phyloP scores from a whole-genome alignment of 495 filamentous ascomycete genomes.

The Neurospora sp. region DNA sequence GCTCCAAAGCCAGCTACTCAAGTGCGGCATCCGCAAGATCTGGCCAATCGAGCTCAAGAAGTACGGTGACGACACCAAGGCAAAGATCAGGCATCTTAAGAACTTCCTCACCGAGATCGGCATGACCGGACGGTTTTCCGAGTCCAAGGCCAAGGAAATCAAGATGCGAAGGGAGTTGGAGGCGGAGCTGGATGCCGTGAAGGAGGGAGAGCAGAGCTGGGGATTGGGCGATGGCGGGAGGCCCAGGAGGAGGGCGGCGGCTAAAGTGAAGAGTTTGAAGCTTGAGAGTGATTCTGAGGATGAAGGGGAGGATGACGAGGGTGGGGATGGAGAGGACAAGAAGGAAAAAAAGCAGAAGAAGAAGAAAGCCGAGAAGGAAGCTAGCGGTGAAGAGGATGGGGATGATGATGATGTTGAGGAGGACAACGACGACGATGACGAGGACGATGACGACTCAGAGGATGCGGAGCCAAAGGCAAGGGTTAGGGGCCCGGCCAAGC shows the following conservation, averaged over 20 bases:
- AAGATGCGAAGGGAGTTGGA: constrained; percentile 73
- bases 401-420: constrained; percentile 35
- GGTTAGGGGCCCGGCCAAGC: constrained; percentile 19
- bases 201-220: constrained; percentile 70
- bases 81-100: constrained; percentile 76
- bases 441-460: constrained; percentile 21
- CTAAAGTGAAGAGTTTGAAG: constrained; percentile 16
- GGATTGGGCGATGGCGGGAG: constrained; percentile 39
- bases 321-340: constrained; percentile 16
- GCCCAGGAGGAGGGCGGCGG: constrained; percentile 22
- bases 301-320: constrained; percentile 36
- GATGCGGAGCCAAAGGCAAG: constrained; percentile 17
- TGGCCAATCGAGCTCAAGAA: constrained; percentile 80
- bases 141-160: constrained; percentile 74
- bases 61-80: constrained; percentile 53
- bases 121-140: constrained; percentile 79
- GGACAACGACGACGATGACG: constrained; percentile 36
- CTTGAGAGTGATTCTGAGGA: constrained; percentile 21
- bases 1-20: constrained; percentile 78
- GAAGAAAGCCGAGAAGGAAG: constrained; percentile 12
- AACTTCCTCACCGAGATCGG: constrained; percentile 67
- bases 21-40: constrained; percentile 90
- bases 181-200: constrained; percentile 71
- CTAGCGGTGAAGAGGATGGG: constrained; percentile 31
- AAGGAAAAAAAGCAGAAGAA: constrained; percentile 14